phyloP scores from a whole-genome alignment of 345 rosid genomes.

The Acer negundo region DNA sequence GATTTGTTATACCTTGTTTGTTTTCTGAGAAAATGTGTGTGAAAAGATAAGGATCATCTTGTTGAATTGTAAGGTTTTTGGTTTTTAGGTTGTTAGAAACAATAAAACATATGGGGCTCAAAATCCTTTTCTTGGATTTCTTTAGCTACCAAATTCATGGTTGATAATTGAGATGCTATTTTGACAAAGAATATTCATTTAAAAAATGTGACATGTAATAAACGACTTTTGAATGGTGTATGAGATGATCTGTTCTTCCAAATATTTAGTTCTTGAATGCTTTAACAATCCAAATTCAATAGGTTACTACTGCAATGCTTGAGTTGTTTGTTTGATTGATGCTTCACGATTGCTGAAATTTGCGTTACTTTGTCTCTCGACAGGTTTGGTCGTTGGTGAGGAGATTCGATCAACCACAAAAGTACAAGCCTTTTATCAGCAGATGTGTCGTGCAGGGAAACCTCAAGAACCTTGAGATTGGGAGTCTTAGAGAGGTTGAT shows the following conservation, averaged over 20 bases:
- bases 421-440: conserved; percentile 75
- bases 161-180: conserved; percentile 1
- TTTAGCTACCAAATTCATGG: conserved; percentile 1
- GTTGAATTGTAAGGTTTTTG: background rate
- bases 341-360: background rate
- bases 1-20: background rate
- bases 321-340: background rate
- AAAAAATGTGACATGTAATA: background rate
- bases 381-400: conserved; percentile 88
- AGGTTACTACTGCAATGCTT: background rate
- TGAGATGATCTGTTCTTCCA: background rate
- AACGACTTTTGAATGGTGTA: background rate
- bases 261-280: background rate
- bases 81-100: background rate
- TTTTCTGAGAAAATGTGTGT: conserved; percentile 8
- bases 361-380: conserved; percentile 6
- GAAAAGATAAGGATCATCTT: background rate
- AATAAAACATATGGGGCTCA: background rate
- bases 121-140: background rate
- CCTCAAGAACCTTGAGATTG: conserved; percentile 66
- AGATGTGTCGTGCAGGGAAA: conserved; percentile 70
- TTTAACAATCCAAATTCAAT: background rate
- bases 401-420: conserved; percentile 85
- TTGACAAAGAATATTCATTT: conserved; percentile 12
- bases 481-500: conserved; percentile 81